Evolutionary conservation across 2,329 filamentous ascomycete genomes (phyloP), one percentile per base, ranked within the genome.

Genomic region (Ophiostoma pallidulum): DNA sequence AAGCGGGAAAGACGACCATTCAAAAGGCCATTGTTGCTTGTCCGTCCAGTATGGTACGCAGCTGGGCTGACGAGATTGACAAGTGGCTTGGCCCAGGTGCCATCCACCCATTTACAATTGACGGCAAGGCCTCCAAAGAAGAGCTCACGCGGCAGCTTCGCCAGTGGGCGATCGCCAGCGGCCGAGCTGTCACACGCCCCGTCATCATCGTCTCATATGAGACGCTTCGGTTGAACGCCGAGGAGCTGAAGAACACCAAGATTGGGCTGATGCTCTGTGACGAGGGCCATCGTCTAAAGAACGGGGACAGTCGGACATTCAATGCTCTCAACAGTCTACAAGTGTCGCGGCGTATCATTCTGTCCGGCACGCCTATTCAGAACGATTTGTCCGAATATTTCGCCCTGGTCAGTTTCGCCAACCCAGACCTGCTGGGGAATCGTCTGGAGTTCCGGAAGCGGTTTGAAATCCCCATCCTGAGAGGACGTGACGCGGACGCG

Each of bases 371-470:
- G 1, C 92, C 92, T 0, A 98, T 98, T 50, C 92, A 98, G 60
- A 98, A 98, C 59, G 92, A 98, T 62, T 68, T 98, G n/a, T 94
- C 91, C 0, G 92, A 98, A 62, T 98, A 98, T 64, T 98, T 96
- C 59, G 82, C 92, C 3, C 75, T 98, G 9, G 85, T 97, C 51
- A 94, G 91, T 63, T 98, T 98, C 59, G 92, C 92, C 24, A 98
- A 98, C 57, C 92, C 92, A 0, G 85, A 87, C 56, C 78, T 97
- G 32, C 78, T 98, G 2, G 92, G 92, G 14, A 92, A 86, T 8
- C 80, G 90, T 22, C 77, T 80, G 39, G 92, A 98, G 37, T 98
- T 98, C 62, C 84, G 91, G 56, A 97, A 97, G 63, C 82, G 85
- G 38, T 98, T 86, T 58, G 92, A 98, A 61, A 73, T 96, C 19